Percentiles rank a stretch among this genome's conserved stretches.
phyloP scores from a whole-genome alignment of 177 flowering plant genomes.

The Telopea speciosissima region DNA sequence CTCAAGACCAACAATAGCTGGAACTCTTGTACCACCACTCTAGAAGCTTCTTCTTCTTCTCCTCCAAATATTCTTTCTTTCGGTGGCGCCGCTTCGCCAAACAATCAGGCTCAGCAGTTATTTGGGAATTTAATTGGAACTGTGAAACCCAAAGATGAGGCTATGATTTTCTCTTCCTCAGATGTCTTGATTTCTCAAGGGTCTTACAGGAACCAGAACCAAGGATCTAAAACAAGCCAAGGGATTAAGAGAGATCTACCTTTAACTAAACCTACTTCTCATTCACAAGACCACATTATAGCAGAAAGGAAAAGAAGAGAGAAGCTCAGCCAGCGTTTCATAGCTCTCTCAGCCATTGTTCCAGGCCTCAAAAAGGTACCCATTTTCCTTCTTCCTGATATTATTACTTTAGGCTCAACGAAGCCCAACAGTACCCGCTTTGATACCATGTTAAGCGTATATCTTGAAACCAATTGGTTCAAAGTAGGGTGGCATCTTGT shows the following conservation, averaged over 20 bases:
- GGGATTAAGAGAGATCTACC: constrained; percentile 27
- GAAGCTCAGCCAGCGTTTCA: constrained; percentile 72
- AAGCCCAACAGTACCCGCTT: too few species aligned
- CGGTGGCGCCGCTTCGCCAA: constrained; percentile 17
- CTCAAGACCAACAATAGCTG: constrained; percentile 32
- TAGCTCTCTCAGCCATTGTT: constrained; percentile 76
- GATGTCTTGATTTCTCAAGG: constrained; percentile 28
- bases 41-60: constrained; percentile 22
- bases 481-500: too few species aligned
- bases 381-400: background rate
- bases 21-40: constrained; percentile 25
- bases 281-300: constrained; percentile 59
- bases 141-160: constrained; percentile 50
- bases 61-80: constrained; percentile 30
- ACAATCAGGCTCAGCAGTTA: constrained; percentile 1
- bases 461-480: too few species aligned
- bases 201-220: constrained; percentile 26
- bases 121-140: constrained; percentile 18
- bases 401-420: too few species aligned
- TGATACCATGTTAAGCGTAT: too few species aligned
- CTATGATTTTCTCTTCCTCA: constrained; percentile 15
- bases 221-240: constrained; percentile 26
- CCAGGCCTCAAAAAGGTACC: constrained; percentile 85
- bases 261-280: constrained; percentile 22
- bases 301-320: constrained; percentile 82